A percentile compares a stretch with the other conserved stretches of the same genome.
phyloP scores from a whole-genome alignment of 306 rosid species.

The Albizia julibrissin region DNA sequence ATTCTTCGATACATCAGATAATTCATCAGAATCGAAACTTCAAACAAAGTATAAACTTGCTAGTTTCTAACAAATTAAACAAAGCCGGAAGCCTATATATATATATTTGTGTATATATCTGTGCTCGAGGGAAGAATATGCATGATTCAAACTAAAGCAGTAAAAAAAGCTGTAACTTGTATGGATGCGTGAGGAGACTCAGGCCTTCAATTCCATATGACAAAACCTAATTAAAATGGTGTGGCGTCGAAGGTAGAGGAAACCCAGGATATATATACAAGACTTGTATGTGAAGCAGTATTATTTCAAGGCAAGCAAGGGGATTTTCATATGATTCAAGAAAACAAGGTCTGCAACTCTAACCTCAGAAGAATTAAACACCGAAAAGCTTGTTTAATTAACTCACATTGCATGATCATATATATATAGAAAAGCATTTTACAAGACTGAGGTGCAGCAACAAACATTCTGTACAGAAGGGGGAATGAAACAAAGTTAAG shows the following conservation, averaged over 20 bases:
- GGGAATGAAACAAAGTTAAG: neutral
- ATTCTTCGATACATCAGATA: neutral
- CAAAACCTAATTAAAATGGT: neutral
- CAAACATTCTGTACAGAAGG: neutral
- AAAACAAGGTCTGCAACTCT: neutral
- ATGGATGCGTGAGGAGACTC: neutral
- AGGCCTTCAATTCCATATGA: neutral
- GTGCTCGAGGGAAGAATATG: neutral
- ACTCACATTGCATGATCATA: neutral
- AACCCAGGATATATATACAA: neutral
- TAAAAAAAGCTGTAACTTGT: neutral
- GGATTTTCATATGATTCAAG: neutral
- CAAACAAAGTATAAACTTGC: neutral
- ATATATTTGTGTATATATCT: neutral
- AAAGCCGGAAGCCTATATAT: neutral
- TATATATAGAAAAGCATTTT: neutral
- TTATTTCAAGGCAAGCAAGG: neutral
- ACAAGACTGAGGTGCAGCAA: neutral
- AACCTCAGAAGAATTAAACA: neutral
- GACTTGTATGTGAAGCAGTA: neutral
- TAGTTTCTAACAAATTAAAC: neutral
- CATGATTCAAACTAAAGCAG: neutral
- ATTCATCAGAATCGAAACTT: neutral
- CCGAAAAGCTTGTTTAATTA: neutral
- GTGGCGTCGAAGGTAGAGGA: neutral